Base-by-base conservation (phyloP, 768 basidiomycete genomes). In the Scleroderma bovista region DNA sequence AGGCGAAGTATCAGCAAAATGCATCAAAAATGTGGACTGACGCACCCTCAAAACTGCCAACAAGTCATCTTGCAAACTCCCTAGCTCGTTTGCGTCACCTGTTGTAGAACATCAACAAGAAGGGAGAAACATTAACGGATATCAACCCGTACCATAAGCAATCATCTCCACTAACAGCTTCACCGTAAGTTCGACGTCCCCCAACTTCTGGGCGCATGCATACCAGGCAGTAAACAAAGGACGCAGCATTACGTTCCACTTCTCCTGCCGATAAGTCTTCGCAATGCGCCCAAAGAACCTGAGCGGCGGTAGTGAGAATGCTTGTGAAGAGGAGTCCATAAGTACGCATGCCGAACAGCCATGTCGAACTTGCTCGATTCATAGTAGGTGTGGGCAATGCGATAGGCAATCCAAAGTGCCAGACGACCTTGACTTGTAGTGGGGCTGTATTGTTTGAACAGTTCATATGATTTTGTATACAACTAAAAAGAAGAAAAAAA, bases 281-380 rank as follows among this genome's bases (percentile, higher is more conserved):
- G 88, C 85, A 51, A 97, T 95, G 13, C 93, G 83, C 61, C 95
- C 94, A 64, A 93, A 92, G 69, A 95, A 98, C 42, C 90, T 94
- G 44, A 15, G 11, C 54, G 15, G 17, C 6, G 34, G 22, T n/a
- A 4, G n/a, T 39, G 33, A 16, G 44, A 29, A 50, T 43, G 37
- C 38, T 17, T 3, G 29, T 36, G 4, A 19, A 17, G 38, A 15
- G 20, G 20, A 19, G 6, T 26, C 34, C 24, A 41, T n/a, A 8
- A 20, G 2, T 10, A 9, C 10, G 44, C 76, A 40, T 50, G 93
- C 90, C 86, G 80, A 61, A 94, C 79, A 11, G 93, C 93, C 77
- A 92, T 79, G 47, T 93, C 91, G 58, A 84, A 86, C 61, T 93
- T 90, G 0, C 81, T 82, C 2, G 86, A 81, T 13, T 83, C 75